Evolutionary conservation across 306 rosid species (phyloP).

Genomic region (Myrica gale): DNA sequence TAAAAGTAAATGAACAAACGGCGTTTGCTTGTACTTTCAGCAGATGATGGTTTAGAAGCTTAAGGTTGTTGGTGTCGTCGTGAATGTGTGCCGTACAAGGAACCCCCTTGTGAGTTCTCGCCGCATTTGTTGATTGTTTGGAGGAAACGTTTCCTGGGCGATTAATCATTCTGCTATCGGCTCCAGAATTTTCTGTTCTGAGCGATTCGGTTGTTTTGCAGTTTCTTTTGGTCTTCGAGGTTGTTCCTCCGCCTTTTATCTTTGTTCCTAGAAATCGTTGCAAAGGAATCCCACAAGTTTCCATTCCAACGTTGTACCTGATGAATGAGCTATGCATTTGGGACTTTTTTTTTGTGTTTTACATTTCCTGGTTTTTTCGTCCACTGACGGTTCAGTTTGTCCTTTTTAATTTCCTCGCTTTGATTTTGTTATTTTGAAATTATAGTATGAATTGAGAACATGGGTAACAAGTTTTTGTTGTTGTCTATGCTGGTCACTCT

Average conservation of each 20-base stretch:
- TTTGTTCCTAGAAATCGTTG: background rate
- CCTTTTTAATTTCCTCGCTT: background rate
- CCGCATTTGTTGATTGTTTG: conserved; percentile 33
- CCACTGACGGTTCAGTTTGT: background rate
- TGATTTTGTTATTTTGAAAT: background rate
- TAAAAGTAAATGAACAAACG: conserved; percentile 4
- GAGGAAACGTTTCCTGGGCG: conserved; percentile 20
- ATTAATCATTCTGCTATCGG: conserved; percentile 25
- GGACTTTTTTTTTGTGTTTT: background rate
- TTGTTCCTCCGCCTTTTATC: conserved; percentile 10
- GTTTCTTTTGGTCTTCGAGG: conserved; percentile 15
- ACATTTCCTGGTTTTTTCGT: background rate
- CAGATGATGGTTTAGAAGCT: conserved; percentile 36
- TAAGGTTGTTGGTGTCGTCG: conserved; percentile 24
- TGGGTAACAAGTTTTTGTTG: conserved; percentile 11
- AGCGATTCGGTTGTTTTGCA: conserved; percentile 29
- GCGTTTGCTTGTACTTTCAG: conserved; percentile 42
- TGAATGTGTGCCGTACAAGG: conserved; percentile 45
- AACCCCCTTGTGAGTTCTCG: conserved; percentile 29
- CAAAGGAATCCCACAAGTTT: background rate
- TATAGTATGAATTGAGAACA: conserved; percentile 15
- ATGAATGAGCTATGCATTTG: background rate
- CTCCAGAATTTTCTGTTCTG: conserved; percentile 21
- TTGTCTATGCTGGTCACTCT: conserved; percentile 17
- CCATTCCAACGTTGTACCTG: background rate